Conservation (phyloP, 2,329 filamentous ascomycete species). For the Venturia oleaginea region DNA sequence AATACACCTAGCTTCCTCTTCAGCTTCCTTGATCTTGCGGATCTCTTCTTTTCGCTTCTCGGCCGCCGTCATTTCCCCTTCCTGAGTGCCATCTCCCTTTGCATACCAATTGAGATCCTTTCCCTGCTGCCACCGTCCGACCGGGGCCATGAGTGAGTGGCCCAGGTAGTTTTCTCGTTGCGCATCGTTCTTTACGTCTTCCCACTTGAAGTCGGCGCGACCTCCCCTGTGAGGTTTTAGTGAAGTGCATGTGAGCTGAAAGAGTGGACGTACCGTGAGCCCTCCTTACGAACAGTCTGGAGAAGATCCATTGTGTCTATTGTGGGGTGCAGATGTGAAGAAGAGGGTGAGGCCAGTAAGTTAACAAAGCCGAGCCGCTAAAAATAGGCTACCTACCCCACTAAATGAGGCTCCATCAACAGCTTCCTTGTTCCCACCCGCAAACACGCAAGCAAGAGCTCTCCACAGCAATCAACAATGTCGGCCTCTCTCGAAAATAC, state of each 20-base stretch:
- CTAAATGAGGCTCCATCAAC: constrained; percentile 30
- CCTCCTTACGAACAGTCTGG: constrained; percentile 85
- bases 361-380: not conserved
- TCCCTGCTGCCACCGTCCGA: constrained; percentile 83
- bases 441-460: not conserved
- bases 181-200: constrained; percentile 75
- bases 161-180: constrained; percentile 89
- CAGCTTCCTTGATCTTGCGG: constrained; percentile 74
- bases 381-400: not conserved
- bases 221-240: constrained; percentile 53
- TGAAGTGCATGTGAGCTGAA: not conserved
- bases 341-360: not conserved
- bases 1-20: constrained; percentile 80
- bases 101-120: constrained; percentile 60
- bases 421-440: constrained; percentile 12
- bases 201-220: constrained; percentile 88
- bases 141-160: constrained; percentile 83
- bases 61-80: constrained; percentile 33
- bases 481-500: not conserved
- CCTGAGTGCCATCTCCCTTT: constrained; percentile 42
- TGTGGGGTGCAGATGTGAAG: not conserved
- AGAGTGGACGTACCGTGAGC: constrained; percentile 51
- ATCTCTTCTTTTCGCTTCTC: constrained; percentile 65
- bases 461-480: not conserved
- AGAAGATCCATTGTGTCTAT: constrained; percentile 71